Evolutionary conservation across 148 eudicot species (phyloP), one percentile per base, ranked within the genome.

Genomic region (Nyssa sinensis): DNA sequence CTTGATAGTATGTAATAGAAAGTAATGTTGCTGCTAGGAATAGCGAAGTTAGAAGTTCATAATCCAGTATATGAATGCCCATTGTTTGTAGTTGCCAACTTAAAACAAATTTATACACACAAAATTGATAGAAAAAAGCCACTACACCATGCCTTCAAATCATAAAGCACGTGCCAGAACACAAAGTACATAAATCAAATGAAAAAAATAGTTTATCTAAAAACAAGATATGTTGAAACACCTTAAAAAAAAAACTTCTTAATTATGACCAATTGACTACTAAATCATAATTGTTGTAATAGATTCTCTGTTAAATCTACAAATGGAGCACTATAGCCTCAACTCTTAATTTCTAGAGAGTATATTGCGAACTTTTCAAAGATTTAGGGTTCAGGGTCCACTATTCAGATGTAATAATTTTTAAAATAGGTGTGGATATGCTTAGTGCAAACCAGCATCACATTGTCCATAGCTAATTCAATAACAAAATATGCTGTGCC

Each of bases 61-160:
- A 24, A 55, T n/a, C 72, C 62, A 31, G 58, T 64, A 41, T 1
- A 35, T 32, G 9, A 37, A 31, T 51, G n/a, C 19, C 35, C 27
- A 37, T 37, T 19, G 19, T 55, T n/a, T 21, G 19, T n/a, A 55
- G 21, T 19, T 4, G 44, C 24, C 59, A 55, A 55, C 59, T 55
- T 24, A 55, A 37, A 37, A 55, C 31, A 35, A 34, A 27, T 35
- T 17, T 4, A 55, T 13, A 63, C 23, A 62, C 19, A 68, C 31
- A 23, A 27, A 30, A 58, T 39, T 39, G 0, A 2, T 4, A 0
- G n/a, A 16, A 31, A 69, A 76, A 69, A 41, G 62, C 33, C 12
- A 3, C 62, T 25, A 33, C 66, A 28, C 2, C 24, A 41, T 51
- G 70, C 39, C 78, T 55, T 53, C 21, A 55, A 70, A 71, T 34